These are phyloP conservation scores for Stephania cephalantha DNA, from an alignment of 164 flowering plant genomes.

Conservation along the genomic window DNA sequence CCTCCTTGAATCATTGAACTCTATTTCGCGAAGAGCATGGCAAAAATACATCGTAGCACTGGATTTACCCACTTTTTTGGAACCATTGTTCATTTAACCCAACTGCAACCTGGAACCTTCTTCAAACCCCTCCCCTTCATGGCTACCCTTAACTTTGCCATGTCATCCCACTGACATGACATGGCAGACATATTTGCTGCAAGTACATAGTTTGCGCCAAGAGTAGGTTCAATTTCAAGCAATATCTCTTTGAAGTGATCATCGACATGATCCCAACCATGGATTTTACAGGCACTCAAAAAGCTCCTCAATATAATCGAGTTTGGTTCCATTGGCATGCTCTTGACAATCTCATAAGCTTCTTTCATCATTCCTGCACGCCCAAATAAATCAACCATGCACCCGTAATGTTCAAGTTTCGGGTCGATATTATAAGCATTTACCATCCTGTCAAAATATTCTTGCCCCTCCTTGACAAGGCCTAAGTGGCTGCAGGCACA, in stretches of 20 bases:
- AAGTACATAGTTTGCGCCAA: slow-evolving; percentile 57
- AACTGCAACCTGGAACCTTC: slow-evolving; percentile 50
- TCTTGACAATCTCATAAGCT: slow-evolving; percentile 36
- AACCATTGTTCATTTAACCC: slow-evolving; percentile 23
- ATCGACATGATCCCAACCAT: slow-evolving; percentile 27
- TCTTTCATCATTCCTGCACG: slow-evolving; percentile 52
- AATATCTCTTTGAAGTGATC: slow-evolving; percentile 29
- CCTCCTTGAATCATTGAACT: not conserved
- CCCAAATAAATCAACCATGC: slow-evolving; percentile 57
- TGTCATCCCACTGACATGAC: slow-evolving; percentile 29
- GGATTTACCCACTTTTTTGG: not conserved
- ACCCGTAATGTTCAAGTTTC: slow-evolving; percentile 56
- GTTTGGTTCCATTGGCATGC: slow-evolving; percentile 52
- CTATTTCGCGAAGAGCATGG: not conserved
- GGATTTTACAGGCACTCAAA: slow-evolving; percentile 40
- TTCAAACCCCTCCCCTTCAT: slow-evolving; percentile 45
- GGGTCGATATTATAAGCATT: slow-evolving; percentile 33
- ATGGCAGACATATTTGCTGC: slow-evolving; percentile 34
- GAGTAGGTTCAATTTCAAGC: slow-evolving; percentile 38
- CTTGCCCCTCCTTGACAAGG: slow-evolving; percentile 34
- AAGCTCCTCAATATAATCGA: slow-evolving; percentile 47
- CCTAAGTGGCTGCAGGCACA: slow-evolving; percentile 57
- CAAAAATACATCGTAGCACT: not conserved
- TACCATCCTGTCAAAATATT: slow-evolving; percentile 38
- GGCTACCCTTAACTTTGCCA: slow-evolving; percentile 28